Evolutionary conservation across 108 stramenopile species (phyloP), one percentile per base, ranked within the genome.

Genomic region (Schizochytrium sp.): DNA sequence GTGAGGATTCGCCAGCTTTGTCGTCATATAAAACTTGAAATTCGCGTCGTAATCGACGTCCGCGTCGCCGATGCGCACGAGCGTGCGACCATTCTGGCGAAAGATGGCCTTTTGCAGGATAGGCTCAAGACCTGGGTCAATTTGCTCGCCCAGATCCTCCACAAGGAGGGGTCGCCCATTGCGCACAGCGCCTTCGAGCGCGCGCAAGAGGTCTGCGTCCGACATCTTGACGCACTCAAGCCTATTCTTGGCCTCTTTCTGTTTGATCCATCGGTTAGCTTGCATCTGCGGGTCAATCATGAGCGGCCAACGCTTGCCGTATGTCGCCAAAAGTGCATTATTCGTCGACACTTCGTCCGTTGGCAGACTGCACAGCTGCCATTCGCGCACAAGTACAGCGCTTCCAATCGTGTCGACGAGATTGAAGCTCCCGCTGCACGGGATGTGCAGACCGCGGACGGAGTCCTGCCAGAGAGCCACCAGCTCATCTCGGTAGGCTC

Each of bases 21-120:
- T 93, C 5, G 89, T 87, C 87, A 93, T 89, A 91, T 89, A 93
- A 87, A 93, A 87, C 41, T 90, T 87, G 72, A 93, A 93, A 72
- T 34, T 58, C 48, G 29, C 48, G 87, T 91, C 87, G 59, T 88
- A 90, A 28, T 87, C 89, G 25, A 92, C 90, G 58, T 91, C 90
- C 5, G 29, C 5, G 21, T 93, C 92, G n/a, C 90, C 89, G 43
- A 92, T 45, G 44, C 57, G 45, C 44, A 93, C 10, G 72, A 91
- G 92, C 5, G 91, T 90, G 55, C 83, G 90, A 34, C 91, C 89
- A 44, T 58, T 58, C n/a, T 57, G 87, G 5, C 58, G 10, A 51
- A 90, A 89, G 51, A 88, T 89, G n/a, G 28, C 47, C 43, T n/a
- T 43, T 25, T 43, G 44, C 53, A 93, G 91, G 48, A 93, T 57